A percentile compares a stretch with the other conserved stretches of the same genome.
These are phyloP conservation scores for Xylaria sp. DNA, from an alignment of 2,329 filamentous ascomycete species.

Conservation along the genomic window DNA sequence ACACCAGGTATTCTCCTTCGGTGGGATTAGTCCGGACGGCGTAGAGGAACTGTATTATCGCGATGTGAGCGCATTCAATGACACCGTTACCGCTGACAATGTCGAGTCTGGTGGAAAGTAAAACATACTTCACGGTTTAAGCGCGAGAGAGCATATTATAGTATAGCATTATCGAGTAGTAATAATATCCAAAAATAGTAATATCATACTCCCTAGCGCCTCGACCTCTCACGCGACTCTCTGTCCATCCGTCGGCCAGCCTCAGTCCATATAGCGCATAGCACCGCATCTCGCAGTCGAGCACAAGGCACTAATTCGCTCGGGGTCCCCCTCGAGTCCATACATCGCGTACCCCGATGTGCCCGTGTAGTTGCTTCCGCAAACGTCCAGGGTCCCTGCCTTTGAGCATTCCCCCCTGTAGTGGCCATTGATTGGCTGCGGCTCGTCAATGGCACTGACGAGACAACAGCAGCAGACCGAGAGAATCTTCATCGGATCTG, in stretches of 20 bases:
- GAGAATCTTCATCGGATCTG: constrained; percentile 4
- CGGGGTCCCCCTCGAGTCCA: constrained; percentile 13
- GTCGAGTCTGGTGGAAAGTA: constrained; percentile 15
- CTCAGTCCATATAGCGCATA: constrained; percentile 25
- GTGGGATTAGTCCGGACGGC: constrained; percentile 51
- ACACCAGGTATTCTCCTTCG: constrained; percentile 66
- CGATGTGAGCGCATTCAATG: constrained; percentile 55
- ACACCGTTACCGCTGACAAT: constrained; percentile 40
- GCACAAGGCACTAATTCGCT: constrained; percentile 7
- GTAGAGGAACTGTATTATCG: constrained; percentile 64
- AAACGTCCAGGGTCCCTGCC: constrained; percentile 7
- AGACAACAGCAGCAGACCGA: constrained; percentile 23
- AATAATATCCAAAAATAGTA: constrained; percentile 14
- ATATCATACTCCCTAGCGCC: background rate
- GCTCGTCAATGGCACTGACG: background rate
- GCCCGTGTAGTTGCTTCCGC: constrained; percentile 19
- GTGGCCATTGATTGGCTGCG: background rate
- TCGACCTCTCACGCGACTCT: background rate
- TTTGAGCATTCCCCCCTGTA: constrained; percentile 20
- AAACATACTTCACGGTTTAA: background rate
- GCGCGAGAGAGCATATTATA: background rate
- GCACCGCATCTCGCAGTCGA: constrained; percentile 17
- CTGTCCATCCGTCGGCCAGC: background rate
- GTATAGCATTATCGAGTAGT: background rate
- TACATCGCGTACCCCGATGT: constrained; percentile 3